phyloP scores from a whole-genome alignment of 2,329 filamentous ascomycete genomes.

The Thermothelomyces thermophilus region DNA sequence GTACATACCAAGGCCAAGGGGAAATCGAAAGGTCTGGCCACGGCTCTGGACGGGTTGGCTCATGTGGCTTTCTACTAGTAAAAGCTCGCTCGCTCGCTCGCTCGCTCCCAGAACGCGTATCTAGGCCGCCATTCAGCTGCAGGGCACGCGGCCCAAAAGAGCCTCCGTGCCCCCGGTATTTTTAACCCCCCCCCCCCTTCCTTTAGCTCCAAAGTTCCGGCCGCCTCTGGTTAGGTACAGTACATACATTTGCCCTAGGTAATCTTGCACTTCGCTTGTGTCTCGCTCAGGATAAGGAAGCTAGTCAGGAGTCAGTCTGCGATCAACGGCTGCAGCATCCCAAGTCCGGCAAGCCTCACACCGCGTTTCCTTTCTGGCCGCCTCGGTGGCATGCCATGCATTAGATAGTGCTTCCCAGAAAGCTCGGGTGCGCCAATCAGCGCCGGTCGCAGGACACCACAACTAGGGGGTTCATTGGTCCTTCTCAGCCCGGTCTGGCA shows the following conservation, averaged over 20 bases:
- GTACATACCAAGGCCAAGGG: too few species aligned
- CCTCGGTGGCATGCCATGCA: background rate
- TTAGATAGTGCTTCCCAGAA: background rate
- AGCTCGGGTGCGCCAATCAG: background rate
- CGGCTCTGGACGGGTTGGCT: background rate
- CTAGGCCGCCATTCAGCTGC: background rate
- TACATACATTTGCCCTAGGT: too few species aligned
- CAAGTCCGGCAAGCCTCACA: background rate
- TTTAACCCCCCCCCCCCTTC: background rate
- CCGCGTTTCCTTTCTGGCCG: slow-evolving; percentile 2
- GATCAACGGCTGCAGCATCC: background rate
- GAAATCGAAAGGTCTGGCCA: background rate
- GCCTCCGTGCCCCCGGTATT: background rate
- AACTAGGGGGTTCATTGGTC: background rate
- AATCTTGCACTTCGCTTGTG: background rate
- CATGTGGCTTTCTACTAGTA: slow-evolving; percentile 3
- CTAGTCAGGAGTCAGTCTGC: too few species aligned
- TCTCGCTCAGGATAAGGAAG: too few species aligned
- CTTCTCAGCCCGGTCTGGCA: background rate
- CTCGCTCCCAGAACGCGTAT: background rate
- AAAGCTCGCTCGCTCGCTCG: background rate
- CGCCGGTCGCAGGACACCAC: background rate
- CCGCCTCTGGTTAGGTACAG: background rate
- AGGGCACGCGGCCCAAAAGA: background rate
- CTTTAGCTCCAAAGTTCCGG: background rate